Evolutionary conservation across 495 filamentous ascomycete genomes (phyloP).

Genomic region (Xylaria bambusicola): DNA sequence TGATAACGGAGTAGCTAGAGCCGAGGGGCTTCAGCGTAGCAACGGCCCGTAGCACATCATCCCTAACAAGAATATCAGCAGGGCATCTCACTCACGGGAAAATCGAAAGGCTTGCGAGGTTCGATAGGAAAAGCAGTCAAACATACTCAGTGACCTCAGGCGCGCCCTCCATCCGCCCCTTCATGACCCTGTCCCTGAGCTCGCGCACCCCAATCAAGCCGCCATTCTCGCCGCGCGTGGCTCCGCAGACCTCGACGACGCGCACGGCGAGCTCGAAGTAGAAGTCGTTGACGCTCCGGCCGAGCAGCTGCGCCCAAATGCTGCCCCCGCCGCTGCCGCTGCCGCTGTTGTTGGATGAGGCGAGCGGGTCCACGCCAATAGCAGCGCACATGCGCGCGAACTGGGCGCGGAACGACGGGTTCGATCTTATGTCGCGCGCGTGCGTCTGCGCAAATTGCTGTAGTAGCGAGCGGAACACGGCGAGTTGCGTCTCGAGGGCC

Average conservation of each 20-base stretch:
- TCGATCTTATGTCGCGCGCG: conserved; percentile 90
- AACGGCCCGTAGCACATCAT: conserved; percentile 90
- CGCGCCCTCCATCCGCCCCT: conserved; percentile 71
- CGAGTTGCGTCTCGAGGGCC: conserved; percentile 86
- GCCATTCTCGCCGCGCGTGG: conserved; percentile 87
- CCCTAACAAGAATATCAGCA: conserved; percentile 46
- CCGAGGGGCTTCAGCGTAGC: conserved; percentile 85
- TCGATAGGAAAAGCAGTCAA: conserved; percentile 4
- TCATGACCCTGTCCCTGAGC: conserved; percentile 70
- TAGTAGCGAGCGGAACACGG: conserved; percentile 90
- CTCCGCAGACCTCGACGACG: conserved; percentile 89
- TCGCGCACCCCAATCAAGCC: conserved; percentile 86
- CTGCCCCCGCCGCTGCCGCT: conserved; percentile 53
- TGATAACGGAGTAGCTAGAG: conserved; percentile 79
- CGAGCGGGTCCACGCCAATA: conserved; percentile 93
- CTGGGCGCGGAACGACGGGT: conserved; percentile 91
- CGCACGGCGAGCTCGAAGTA: conserved; percentile 95
- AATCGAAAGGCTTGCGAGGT: background rate
- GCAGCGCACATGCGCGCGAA: conserved; percentile 98
- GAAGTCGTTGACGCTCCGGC: conserved; percentile 91
- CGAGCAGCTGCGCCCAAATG: conserved; percentile 91
- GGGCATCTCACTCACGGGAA: background rate
- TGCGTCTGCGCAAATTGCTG: conserved; percentile 94
- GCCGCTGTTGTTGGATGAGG: conserved; percentile 59
- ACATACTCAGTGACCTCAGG: conserved; percentile 68